Percentiles rank a stretch among this genome's conserved stretches.
phyloP scores from a whole-genome alignment of 352 stramenopile species.

The Pythium volutum region DNA sequence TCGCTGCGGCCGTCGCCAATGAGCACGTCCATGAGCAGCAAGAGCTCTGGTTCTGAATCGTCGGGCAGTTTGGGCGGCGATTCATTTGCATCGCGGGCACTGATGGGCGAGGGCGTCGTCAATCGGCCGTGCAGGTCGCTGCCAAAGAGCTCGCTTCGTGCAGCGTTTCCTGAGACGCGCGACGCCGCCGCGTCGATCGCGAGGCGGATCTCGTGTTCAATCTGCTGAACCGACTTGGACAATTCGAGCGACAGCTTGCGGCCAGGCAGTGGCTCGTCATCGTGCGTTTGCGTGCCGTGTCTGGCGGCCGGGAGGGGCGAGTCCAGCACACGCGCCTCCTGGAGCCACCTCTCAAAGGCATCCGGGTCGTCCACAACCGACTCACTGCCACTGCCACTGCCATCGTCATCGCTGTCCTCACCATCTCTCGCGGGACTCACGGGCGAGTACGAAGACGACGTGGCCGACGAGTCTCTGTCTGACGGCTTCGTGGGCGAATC shows the following conservation, averaged over 20 bases:
- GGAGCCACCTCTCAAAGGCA: conserved; percentile 22
- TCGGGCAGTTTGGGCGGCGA: neutral
- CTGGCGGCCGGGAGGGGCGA: neutral
- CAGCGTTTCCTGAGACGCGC: conserved; percentile 35
- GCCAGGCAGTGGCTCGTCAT: neutral
- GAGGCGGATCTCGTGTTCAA: conserved; percentile 56
- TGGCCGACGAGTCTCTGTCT: neutral
- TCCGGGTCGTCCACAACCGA: conserved; percentile 8
- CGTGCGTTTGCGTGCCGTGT: neutral
- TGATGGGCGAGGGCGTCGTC: neutral
- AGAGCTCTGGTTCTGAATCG: conserved; percentile 31
- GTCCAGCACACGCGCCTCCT: conserved; percentile 10
- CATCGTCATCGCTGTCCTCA: neutral
- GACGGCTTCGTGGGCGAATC: conserved; percentile 1
- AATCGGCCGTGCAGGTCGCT: conserved; percentile 9
- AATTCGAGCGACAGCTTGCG: conserved; percentile 11
- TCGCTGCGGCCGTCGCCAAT: conserved; percentile 65
- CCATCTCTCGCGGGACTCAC: conserved; percentile 9
- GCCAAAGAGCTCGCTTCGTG: conserved; percentile 42
- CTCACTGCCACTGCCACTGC: neutral
- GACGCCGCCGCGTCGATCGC: conserved; percentile 50
- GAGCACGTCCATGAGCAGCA: conserved; percentile 76
- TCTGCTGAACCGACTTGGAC: conserved; percentile 38
- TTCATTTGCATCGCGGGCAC: neutral
- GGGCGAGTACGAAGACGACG: conserved; percentile 20